Base-by-base conservation (phyloP, 768 basidiomycete species). In the Suillus clintonianus region DNA sequence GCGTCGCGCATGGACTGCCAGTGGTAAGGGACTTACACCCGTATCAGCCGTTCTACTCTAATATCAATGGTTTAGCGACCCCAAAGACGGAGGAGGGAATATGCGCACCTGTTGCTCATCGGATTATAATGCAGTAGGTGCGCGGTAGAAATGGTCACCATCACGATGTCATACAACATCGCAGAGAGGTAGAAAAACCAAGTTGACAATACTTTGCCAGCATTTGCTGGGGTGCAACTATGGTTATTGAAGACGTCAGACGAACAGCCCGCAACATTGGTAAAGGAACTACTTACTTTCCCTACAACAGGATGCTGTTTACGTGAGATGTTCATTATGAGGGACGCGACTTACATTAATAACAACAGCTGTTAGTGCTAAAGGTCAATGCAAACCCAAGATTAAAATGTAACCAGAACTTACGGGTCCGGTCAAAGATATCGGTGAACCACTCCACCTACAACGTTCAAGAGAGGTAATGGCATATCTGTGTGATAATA, bases 361-460 rank as follows among this genome's bases (percentile, higher is more conserved):
- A 53, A 57, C 17, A 17, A 68, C 61, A 61, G 75, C 74, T 75
- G 51, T 27, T 27, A 9, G 1, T 14, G 41, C 34, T 15, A 27
- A 13, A 14, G 13, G 30, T 74, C 22, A 75, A 61, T 24, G 39
- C 14, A 11, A 39, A 57, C 53, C 56, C 53, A 24, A 48, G 45
- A 6, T 48, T 62, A 57, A 39, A 39, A 62, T 68, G 22, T 59
- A 61, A 24, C 27, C 48, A 42, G 64, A 62, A 78, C 84, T 77
- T 72, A 85, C 87, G 78, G 60, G 72, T 72, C 68, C 88, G 80
- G 53, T 79, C 69, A 65, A 80, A 82, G 57, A 89, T 66, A 34
- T 85, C 87, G 4, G 82, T 77, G 37, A 86, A 78, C 83, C 87
- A 87, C 76, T 89, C 82, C 37, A 86, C 69, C 89, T 85, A 68